These are phyloP conservation scores for Claviceps fusiformis DNA, from an alignment of 2,329 filamentous ascomycete genomes.

Conservation along the genomic window DNA sequence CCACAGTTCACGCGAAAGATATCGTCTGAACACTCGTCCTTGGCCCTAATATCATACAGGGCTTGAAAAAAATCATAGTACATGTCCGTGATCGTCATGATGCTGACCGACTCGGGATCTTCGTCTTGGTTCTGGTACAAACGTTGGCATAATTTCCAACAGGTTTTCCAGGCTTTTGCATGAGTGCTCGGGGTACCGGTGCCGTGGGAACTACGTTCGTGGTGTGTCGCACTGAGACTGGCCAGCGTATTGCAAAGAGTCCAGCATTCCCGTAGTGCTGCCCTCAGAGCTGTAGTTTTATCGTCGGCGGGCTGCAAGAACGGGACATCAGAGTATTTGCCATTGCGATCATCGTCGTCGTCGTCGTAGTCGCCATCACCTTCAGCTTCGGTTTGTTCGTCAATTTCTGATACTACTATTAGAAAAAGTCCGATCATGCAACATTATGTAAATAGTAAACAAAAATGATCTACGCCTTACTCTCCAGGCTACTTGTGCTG, in stretches of 20 bases:
- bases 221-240: constrained; percentile 70
- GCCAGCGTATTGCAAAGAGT: constrained; percentile 84
- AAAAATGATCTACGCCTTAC: constrained; percentile 30
- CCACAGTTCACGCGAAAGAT: no score
- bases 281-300: constrained; percentile 55
- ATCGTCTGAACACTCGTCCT: constrained; percentile 25
- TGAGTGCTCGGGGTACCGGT: constrained; percentile 63
- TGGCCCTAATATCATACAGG: constrained; percentile 71
- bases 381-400: constrained; percentile 38
- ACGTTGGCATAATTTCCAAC: constrained; percentile 84
- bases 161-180: constrained; percentile 84
- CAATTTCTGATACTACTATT: constrained; percentile 33
- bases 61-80: constrained; percentile 88
- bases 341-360: constrained; percentile 14
- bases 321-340: constrained; percentile 28
- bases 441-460: not conserved
- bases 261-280: constrained; percentile 80
- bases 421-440: not conserved
- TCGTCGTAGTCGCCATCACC: constrained; percentile 26
- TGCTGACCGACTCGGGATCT: constrained; percentile 49
- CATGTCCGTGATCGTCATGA: constrained; percentile 66
- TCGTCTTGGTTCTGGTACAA: constrained; percentile 73
- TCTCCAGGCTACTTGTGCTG: constrained; percentile 63
- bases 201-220: constrained; percentile 64
- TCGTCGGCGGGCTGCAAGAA: constrained; percentile 33